Conservation (phyloP, 306 rosid species). For the Cucurbita ficifolia region DNA sequence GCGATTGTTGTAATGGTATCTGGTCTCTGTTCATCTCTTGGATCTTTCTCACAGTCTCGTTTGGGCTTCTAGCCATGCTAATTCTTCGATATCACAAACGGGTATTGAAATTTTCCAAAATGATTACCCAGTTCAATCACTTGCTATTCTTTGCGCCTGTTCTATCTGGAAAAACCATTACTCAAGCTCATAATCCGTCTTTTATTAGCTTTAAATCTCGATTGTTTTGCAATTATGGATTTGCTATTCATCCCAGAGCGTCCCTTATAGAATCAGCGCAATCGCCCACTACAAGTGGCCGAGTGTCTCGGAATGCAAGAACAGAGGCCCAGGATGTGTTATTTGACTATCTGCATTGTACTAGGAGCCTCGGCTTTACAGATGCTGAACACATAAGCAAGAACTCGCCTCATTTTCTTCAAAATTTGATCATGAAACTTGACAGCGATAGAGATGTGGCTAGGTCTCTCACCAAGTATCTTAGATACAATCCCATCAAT, state of each 20-base stretch:
- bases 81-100: conserved; percentile 6
- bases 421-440: conserved; percentile 26
- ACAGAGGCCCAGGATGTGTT: conserved; percentile 37
- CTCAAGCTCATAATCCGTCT: conserved; percentile 23
- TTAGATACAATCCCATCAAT: conserved; percentile 55
- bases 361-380: conserved; percentile 35
- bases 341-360: conserved; percentile 46
- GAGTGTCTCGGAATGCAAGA: conserved; percentile 20
- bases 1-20: neutral
- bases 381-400: conserved; percentile 62
- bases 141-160: conserved; percentile 9
- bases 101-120: conserved; percentile 12
- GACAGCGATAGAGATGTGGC: conserved; percentile 22
- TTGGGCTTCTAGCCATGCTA: conserved; percentile 12
- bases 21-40: neutral
- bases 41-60: neutral
- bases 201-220: conserved; percentile 10
- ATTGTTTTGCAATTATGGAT: conserved; percentile 8
- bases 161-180: conserved; percentile 3
- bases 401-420: conserved; percentile 48
- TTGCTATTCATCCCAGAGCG: conserved; percentile 3
- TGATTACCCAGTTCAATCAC: conserved; percentile 21
- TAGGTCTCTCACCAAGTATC: conserved; percentile 24
- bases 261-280: conserved; percentile 4
- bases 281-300: neutral